These are phyloP conservation scores for Phaffomyces thermotolerans DNA, from an alignment of 805 yeast species.

Conservation along the genomic window DNA sequence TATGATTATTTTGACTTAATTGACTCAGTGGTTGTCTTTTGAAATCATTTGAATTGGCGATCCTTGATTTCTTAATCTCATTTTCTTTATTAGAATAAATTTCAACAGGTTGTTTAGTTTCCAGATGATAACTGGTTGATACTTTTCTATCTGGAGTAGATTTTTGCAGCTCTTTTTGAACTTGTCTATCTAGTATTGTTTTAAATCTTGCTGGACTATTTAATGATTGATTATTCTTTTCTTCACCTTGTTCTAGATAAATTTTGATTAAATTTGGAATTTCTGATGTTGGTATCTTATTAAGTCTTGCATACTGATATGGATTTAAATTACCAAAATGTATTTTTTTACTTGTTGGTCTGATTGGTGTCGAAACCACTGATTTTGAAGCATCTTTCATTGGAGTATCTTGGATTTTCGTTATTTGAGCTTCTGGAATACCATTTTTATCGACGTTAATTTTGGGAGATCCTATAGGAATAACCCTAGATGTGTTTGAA, in stretches of 20 bases:
- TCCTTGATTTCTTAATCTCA: neutral
- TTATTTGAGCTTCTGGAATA: slow-evolving; percentile 18
- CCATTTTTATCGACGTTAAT: too few species aligned
- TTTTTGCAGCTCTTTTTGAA: slow-evolving; percentile 21
- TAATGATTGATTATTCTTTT: slow-evolving; percentile 21
- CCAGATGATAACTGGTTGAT: slow-evolving; percentile 13
- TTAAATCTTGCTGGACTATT: slow-evolving; percentile 21
- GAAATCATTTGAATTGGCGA: neutral
- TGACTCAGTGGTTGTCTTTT: slow-evolving; percentile 17
- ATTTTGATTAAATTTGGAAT: slow-evolving; percentile 29
- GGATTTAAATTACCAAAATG: slow-evolving; percentile 34
- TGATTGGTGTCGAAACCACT: neutral
- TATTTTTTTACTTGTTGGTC: neutral
- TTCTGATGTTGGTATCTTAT: slow-evolving; percentile 30
- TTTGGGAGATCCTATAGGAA: slow-evolving; percentile 31
- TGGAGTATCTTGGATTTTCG: slow-evolving; percentile 16
- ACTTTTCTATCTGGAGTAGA: slow-evolving; percentile 8
- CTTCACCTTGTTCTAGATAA: slow-evolving; percentile 31
- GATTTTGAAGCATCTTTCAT: slow-evolving; percentile 13
- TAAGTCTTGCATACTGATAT: slow-evolving; percentile 30
- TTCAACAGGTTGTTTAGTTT: slow-evolving; percentile 4
- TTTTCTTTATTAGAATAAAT: slow-evolving; percentile 15
- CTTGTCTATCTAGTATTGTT: slow-evolving; percentile 15
- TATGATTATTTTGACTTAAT: slow-evolving; percentile 7
- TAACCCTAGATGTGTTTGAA: slow-evolving; percentile 7